Evolutionary conservation across 1,284 basidiomycete species (phyloP).

Genomic region (Coriolopsis trogii): DNA sequence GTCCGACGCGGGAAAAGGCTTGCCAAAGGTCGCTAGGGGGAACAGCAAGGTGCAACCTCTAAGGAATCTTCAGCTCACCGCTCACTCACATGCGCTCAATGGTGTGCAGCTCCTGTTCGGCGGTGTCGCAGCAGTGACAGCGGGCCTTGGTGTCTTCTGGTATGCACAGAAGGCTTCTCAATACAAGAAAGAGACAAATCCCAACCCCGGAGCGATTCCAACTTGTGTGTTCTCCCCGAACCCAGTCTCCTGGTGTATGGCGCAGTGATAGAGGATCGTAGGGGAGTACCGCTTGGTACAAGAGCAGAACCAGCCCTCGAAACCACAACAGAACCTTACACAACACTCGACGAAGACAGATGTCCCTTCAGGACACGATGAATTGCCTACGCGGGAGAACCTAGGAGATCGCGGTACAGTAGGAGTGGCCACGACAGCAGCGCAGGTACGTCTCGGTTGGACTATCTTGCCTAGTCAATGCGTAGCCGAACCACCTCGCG

Average conservation of each 20-base stretch:
- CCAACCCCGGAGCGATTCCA: conserved; percentile 4
- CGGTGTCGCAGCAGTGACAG: conserved; percentile 9
- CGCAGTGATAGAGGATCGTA: neutral
- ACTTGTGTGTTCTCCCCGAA: conserved; percentile 9
- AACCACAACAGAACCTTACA: conserved; percentile 5
- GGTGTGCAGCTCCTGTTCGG: conserved; percentile 7
- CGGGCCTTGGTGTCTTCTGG: conserved; percentile 21
- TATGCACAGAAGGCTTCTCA: conserved; percentile 15
- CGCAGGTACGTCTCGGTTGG: neutral
- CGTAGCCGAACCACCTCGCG: no score
- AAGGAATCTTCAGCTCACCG: neutral
- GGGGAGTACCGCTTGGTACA: conserved; percentile 12
- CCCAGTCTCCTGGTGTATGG: neutral
- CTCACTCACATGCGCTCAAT: neutral
- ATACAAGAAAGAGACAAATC: conserved; percentile 9
- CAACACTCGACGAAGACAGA: conserved; percentile 6
- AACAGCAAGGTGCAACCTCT: conserved; percentile 5
- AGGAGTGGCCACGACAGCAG: no score
- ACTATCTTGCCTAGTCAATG: no score
- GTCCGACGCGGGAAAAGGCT: conserved; percentile 1
- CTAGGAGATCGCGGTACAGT: neutral
- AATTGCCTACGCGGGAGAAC: conserved; percentile 4
- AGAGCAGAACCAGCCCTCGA: conserved; percentile 7
- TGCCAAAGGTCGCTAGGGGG: conserved; percentile 1
- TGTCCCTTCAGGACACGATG: conserved; percentile 1